A percentile compares a stretch with the other conserved stretches of the same genome.
Evolutionary conservation across 164 flowering plant genomes (phyloP).

Genomic region (Umbellularia californica): DNA sequence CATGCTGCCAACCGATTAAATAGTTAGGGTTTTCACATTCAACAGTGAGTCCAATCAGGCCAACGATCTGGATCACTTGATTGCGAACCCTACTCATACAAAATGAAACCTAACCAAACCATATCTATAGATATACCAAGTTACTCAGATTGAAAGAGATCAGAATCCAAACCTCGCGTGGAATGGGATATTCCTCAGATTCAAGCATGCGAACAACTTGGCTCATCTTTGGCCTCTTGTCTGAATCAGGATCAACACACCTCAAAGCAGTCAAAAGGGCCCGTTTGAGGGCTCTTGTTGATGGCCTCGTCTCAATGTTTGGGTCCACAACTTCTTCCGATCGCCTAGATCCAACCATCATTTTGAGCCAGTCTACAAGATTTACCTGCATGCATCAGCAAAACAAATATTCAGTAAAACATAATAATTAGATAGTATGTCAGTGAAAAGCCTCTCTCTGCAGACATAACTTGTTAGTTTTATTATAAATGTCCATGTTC

Average conservation of each 20-base stretch:
- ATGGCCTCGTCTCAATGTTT: conserved; percentile 61
- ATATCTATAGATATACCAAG: background rate
- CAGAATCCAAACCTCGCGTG: conserved; percentile 53
- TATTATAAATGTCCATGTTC: background rate
- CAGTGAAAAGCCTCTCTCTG: no score
- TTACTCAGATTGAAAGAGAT: background rate
- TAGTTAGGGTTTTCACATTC: no score
- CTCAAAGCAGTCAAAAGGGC: conserved; percentile 83
- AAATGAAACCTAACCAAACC: no score
- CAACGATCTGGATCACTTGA: no score
- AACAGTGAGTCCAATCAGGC: no score
- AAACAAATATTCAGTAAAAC: background rate
- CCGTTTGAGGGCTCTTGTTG: conserved; percentile 75
- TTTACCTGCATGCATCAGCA: conserved; percentile 50
- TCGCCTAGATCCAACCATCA: conserved; percentile 77
- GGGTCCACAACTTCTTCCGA: conserved; percentile 86
- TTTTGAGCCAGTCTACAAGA: conserved; percentile 85
- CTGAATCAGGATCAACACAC: conserved; percentile 81
- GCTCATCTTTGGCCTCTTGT: conserved; percentile 84
- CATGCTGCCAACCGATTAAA: no score
- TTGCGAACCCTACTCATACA: no score
- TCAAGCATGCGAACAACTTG: conserved; percentile 94
- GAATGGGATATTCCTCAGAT: conserved; percentile 78
- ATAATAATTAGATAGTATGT: no score
- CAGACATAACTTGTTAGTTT: background rate